phyloP scores from a whole-genome alignment of 116 monocot genomes.

The Cymodocea nodosa region DNA sequence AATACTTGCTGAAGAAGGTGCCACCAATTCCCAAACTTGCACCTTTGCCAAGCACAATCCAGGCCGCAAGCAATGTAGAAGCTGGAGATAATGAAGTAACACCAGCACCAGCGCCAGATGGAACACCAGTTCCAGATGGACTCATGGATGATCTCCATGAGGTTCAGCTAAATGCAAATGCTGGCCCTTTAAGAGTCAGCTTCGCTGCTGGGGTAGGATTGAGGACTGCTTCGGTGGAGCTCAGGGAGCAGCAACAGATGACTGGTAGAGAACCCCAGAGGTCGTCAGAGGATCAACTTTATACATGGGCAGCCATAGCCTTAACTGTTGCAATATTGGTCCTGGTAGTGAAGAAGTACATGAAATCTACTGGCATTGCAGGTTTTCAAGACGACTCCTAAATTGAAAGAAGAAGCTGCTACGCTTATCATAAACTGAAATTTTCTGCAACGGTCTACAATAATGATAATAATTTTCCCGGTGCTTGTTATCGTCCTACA shows the following conservation, averaged over 20 bases:
- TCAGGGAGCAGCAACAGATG: neutral
- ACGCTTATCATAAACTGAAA: too few species aligned
- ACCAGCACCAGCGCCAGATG: neutral
- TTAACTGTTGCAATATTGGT: slow-evolving; percentile 40
- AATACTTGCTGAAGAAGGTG: slow-evolving; percentile 63
- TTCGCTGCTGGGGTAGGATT: slow-evolving; percentile 34
- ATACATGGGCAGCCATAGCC: slow-evolving; percentile 39
- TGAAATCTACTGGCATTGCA: slow-evolving; percentile 28
- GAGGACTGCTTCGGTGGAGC: slow-evolving; percentile 1
- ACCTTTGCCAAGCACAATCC: neutral
- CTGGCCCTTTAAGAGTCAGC: slow-evolving; percentile 31
- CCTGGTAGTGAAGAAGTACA: slow-evolving; percentile 46
- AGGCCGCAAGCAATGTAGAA: neutral
- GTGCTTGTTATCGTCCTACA: too few species aligned
- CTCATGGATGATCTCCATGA: slow-evolving; percentile 34
- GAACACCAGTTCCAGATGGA: neutral
- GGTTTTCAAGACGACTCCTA: slow-evolving; percentile 19
- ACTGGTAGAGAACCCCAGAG: neutral
- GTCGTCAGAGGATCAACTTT: slow-evolving; percentile 23
- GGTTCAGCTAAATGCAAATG: slow-evolving; percentile 41
- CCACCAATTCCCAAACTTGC: slow-evolving; percentile 47
- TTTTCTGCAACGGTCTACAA: too few species aligned
- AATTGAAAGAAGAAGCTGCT: neutral
- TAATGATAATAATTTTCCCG: too few species aligned
- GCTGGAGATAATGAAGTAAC: slow-evolving; percentile 11